phyloP scores from a whole-genome alignment of 2,329 filamentous ascomycete species.

The Colletotrichum kahawae region DNA sequence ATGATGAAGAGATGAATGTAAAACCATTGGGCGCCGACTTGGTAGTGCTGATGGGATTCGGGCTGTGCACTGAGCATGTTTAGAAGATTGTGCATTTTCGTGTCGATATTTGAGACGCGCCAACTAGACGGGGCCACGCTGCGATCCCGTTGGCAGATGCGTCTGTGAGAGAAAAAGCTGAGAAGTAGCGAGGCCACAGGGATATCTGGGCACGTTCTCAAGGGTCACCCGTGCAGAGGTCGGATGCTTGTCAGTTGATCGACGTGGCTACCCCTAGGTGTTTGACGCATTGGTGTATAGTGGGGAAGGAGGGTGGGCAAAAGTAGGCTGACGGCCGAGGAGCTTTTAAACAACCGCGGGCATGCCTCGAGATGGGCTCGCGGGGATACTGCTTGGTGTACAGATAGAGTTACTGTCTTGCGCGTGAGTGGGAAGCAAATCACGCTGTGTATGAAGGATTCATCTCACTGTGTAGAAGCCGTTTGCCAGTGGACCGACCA shows the following conservation, averaged over 20 bases:
- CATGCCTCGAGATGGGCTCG: not conserved
- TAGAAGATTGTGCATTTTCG: not conserved
- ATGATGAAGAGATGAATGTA: not conserved
- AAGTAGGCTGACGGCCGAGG: not conserved
- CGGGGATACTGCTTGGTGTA: not conserved
- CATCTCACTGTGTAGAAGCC: not conserved
- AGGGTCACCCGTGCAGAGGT: not conserved
- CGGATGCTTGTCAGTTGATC: conserved; percentile 4
- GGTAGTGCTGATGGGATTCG: not conserved
- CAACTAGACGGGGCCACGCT: not conserved
- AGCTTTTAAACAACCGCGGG: not conserved
- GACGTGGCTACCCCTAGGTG: conserved; percentile 4
- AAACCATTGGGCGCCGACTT: not conserved
- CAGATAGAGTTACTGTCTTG: not conserved
- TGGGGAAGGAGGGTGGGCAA: not conserved
- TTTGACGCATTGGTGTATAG: not conserved
- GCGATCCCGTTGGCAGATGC: not conserved
- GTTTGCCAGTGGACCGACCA: not conserved
- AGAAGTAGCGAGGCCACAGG: not conserved
- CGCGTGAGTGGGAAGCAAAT: not conserved
- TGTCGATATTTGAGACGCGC: conserved; percentile 11
- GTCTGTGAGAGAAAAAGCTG: not conserved
- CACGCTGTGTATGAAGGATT: not conserved
- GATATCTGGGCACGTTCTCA: not conserved
- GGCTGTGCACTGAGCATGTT: not conserved